Evolutionary conservation across 768 basidiomycete genomes (phyloP), one percentile per base, ranked within the genome.

Genomic region (Leccinum aurantiacum): DNA sequence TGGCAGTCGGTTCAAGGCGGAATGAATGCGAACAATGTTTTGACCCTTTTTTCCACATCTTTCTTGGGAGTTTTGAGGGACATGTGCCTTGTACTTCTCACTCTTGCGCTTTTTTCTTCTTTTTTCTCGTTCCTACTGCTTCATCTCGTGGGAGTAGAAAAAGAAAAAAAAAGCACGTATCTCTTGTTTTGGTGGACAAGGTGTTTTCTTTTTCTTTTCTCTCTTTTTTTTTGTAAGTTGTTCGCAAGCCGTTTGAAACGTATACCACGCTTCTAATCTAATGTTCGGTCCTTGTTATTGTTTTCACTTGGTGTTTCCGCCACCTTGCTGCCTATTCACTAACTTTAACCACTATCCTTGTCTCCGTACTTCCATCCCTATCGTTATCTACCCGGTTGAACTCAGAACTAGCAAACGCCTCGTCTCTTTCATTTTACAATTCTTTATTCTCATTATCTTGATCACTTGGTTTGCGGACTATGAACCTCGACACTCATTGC

Each of bases 1-100:
- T 22, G 84, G 81, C 15, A 78, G 70, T 60, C 70, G 73, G 50
- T 84, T 84, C 75, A 81, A 80, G 64, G 66, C 75, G 6, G 80
- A 80, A 61, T 80, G 19, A 71, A 60, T 33, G 25, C 48, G 53
- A 51, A 56, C 51, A 17, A 25, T 22, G 24, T 37, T 15, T 58
- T 37, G 19, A 46, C 44, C 31, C 15, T 10, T 5, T 29, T 44
- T 49, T 51, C 49, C 15, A 25, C 38, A 33, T 33, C 54, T 11
- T 44, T 48, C 15, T 62, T 60, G 54, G 41, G 50, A 44, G 15
- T 60, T 61, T 63, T 48, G 53, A 54, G 60, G 63, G 53, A 47
- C 41, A 46, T 22, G 11, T 46, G 14, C 50, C 56, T 58, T 57
- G 58, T 65, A 35, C 41, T 44, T 57, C 37, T 46, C 54, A 17